Base-by-base conservation (phyloP, 2,329 filamentous ascomycete genomes). In the Claviceps sp. region DNA sequence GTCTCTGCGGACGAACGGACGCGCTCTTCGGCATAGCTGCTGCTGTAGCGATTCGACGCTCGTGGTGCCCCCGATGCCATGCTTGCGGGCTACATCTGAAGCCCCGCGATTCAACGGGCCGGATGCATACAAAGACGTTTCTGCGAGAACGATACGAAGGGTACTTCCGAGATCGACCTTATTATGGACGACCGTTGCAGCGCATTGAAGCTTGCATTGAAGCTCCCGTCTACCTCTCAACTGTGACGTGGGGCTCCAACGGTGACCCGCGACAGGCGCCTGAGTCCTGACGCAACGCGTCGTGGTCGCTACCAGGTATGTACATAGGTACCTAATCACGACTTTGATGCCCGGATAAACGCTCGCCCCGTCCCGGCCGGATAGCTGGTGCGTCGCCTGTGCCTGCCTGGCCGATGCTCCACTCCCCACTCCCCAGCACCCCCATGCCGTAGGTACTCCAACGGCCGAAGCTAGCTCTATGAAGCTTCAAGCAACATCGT, bases 21-120 rank as follows among this genome's bases (percentile, higher is more conserved):
- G 55, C 64, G 60, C 46, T 69, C 66, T 53, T 68, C 66, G 54
- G 65, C 65, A 61, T 62, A 64, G 60, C 65, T 30, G 43, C 26
- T 68, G 59, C 69, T 72, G 57, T 69, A 63, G 63, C 73, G 73
- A 62, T 69, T 67, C 56, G 73, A 69, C 59, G 68, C 66, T 66
- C 69, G 64, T 56, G 65, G 61, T 59, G 63, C 61, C 58, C 65
- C 67, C 54, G 69, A 71, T 56, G 70, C 70, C 70, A 73, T 73
- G 56, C 53, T 64, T 59, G 56, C 60, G 56, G 60, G 58, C 64
- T 68, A 67, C 67, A 69, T 69, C 59, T 63, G 65, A 55, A 55
- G 53, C 48, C 49, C 50, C 51, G 49, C 52, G 30, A n/a, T 47
- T 8, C n/a, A 10, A 16, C 30, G 16, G 44, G 22, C 8, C 19